Conservation (phyloP, 768 basidiomycete genomes). For the Leucocoprinus sp. region DNA sequence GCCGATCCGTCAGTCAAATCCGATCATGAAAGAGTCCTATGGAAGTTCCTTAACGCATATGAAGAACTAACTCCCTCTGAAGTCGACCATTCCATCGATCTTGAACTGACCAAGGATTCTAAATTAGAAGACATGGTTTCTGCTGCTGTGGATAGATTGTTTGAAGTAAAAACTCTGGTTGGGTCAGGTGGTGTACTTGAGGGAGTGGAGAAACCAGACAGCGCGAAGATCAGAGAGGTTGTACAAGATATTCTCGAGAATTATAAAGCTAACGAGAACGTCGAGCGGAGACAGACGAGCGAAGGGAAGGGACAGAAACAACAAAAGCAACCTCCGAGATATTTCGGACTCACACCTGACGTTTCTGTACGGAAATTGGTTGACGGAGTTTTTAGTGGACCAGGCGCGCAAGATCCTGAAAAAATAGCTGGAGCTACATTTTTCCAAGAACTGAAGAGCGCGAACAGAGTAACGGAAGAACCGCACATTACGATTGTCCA, state of each 20-base stretch:
- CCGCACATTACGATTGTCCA: constrained; percentile 92
- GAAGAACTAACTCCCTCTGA: constrained; percentile 53
- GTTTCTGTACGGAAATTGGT: constrained; percentile 36
- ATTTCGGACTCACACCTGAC: constrained; percentile 75
- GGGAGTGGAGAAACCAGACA: constrained; percentile 41
- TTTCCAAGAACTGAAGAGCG: constrained; percentile 38
- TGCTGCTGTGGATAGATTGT: constrained; percentile 50
- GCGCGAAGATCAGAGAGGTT: constrained; percentile 50
- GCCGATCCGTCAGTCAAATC: constrained; percentile 35
- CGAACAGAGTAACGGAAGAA: constrained; percentile 39
- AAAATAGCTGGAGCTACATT: constrained; percentile 26
- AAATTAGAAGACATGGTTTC: constrained; percentile 38
- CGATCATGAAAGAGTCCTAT: constrained; percentile 73
- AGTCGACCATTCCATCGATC: constrained; percentile 63
- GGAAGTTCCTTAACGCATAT: constrained; percentile 61
- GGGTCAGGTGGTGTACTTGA: constrained; percentile 34
- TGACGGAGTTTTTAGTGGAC: constrained; percentile 31
- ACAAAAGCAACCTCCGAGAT: constrained; percentile 40
- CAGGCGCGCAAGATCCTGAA: background rate
- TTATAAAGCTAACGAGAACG: constrained; percentile 25
- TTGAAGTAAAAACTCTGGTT: background rate
- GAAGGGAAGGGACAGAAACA: constrained; percentile 28
- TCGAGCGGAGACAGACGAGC: constrained; percentile 21
- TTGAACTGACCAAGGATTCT: constrained; percentile 39
- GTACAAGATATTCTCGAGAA: constrained; percentile 31